Percentiles rank a stretch among this genome's conserved stretches.
Conservation (phyloP, 75 land plant genomes). For the Isoetes taiwanensis region DNA sequence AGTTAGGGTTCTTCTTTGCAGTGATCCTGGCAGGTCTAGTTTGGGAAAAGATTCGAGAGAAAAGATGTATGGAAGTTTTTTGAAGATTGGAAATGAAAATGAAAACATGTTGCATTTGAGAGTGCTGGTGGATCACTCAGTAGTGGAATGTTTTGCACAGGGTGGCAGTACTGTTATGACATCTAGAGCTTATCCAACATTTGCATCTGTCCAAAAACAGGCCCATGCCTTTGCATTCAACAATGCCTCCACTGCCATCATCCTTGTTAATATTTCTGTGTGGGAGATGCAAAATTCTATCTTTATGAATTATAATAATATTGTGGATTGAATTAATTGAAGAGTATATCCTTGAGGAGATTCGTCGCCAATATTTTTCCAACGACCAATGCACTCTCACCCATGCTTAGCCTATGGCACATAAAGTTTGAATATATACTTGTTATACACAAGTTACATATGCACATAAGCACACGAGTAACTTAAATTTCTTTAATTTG, state of each 20-base stretch:
- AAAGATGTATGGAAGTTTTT: no score
- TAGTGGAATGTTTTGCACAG: constrained; percentile 82
- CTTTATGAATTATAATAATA: no score
- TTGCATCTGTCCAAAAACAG: constrained; percentile 39
- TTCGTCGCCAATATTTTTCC: no score
- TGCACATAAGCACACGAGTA: no score
- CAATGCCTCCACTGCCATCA: constrained; percentile 59
- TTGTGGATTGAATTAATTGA: no score
- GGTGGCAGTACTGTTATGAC: constrained; percentile 63
- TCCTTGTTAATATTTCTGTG: constrained; percentile 27
- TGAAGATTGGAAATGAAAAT: neutral
- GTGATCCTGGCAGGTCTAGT: constrained; percentile 49
- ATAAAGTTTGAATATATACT: no score
- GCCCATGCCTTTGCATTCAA: constrained; percentile 71
- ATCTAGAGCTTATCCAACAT: constrained; percentile 72
- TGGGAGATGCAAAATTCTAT: no score
- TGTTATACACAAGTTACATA: no score
- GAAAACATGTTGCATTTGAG: neutral
- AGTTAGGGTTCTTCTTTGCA: constrained; percentile 40
- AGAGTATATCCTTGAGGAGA: no score
- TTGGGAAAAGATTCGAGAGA: neutral
- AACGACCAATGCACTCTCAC: no score
- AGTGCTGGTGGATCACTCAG: constrained; percentile 79
- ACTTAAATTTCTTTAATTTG: no score
- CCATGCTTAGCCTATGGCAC: no score